Conservation (phyloP, 169 alveolate species). For the Amoebophrya sp. region DNA sequence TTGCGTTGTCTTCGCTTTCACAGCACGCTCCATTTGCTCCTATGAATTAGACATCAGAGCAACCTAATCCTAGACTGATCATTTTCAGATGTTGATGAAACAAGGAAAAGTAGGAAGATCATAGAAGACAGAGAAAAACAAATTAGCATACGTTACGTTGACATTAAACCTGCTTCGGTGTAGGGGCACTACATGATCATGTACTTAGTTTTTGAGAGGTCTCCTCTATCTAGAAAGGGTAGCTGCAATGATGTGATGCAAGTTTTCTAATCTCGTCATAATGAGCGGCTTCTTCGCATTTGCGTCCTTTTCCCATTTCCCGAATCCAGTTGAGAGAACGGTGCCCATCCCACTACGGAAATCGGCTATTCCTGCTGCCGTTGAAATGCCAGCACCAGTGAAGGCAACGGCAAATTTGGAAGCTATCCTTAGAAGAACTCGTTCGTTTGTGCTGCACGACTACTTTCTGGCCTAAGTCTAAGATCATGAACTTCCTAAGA, state of each 20-base stretch:
- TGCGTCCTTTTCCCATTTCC: background rate
- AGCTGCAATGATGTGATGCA: too few relatives aligned
- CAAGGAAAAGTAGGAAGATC: too few relatives aligned
- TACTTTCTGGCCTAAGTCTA: background rate
- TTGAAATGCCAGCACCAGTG: conserved; percentile 10
- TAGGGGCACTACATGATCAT: too few relatives aligned
- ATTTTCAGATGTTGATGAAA: too few relatives aligned
- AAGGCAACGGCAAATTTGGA: background rate
- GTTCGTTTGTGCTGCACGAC: background rate
- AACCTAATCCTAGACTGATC: too few relatives aligned
- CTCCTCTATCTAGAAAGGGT: too few relatives aligned
- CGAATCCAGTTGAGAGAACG: background rate
- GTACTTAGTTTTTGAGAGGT: too few relatives aligned
- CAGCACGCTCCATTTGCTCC: background rate
- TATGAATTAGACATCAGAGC: too few relatives aligned
- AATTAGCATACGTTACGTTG: too few relatives aligned
- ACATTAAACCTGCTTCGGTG: too few relatives aligned
- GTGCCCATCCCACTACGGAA: background rate
- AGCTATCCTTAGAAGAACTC: background rate
- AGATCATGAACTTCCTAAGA: background rate
- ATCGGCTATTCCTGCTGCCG: background rate
- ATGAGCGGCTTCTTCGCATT: background rate
- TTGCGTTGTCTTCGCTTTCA: background rate
- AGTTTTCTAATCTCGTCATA: too few relatives aligned
- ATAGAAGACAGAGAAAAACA: too few relatives aligned